These are phyloP conservation scores for Potentilla sterilis DNA, from an alignment of 306 rosid species.

Conservation along the genomic window DNA sequence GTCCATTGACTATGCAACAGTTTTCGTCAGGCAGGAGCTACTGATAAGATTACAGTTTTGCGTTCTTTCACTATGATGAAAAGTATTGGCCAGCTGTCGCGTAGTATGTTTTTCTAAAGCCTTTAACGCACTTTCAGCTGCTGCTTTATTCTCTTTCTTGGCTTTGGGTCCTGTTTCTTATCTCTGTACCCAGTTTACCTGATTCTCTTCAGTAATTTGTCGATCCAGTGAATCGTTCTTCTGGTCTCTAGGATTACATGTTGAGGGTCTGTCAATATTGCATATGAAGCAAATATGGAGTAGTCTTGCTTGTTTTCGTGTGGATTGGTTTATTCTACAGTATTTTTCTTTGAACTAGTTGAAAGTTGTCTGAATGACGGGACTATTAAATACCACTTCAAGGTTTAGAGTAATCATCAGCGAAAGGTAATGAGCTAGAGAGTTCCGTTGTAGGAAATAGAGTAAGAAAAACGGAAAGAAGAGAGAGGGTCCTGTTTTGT, in stretches of 20 bases:
- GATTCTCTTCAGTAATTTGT: not conserved
- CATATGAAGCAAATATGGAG: not conserved
- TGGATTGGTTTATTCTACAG: not conserved
- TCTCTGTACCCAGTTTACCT: not conserved
- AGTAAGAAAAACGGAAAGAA: not conserved
- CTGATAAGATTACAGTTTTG: not conserved
- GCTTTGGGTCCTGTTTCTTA: not conserved
- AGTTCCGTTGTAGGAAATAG: not conserved
- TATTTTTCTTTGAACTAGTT: not conserved
- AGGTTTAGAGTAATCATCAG: not conserved
- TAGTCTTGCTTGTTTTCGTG: not conserved
- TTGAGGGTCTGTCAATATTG: not conserved
- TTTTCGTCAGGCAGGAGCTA: not conserved
- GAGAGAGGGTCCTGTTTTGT: not conserved
- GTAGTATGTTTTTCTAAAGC: not conserved
- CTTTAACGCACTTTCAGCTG: not conserved
- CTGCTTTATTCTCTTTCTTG: not conserved
- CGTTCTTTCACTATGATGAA: not conserved
- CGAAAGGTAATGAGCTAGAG: not conserved
- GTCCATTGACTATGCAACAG: not conserved
- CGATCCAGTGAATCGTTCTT: too few species aligned
- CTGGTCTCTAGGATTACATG: not conserved
- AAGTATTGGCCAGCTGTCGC: not conserved
- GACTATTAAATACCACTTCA: not conserved
- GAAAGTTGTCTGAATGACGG: not conserved